Base-by-base conservation (phyloP, 2,329 filamentous ascomycete species). In the Coniochaeta pulveracea region DNA sequence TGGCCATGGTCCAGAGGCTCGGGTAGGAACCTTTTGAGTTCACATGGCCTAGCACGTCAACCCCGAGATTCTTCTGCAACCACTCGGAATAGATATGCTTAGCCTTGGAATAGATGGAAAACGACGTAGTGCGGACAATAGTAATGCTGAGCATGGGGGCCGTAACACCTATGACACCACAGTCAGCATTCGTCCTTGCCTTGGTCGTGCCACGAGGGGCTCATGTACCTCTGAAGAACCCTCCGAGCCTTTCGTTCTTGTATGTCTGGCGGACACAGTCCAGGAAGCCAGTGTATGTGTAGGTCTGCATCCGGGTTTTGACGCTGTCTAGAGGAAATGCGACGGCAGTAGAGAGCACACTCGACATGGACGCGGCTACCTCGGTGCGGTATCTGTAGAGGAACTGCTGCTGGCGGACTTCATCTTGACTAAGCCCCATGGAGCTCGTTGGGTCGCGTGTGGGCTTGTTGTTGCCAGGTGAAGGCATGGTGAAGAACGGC, bases 311-410 rank as follows among this genome's bases (percentile, higher is more conserved):
- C 49, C 85, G 81, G 36, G 82, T 88, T 65, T 93, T 93, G 53
- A 89, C 80, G 47, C 85, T 89, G 55, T 93, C 85, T 45, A 93
- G 72, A 15, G 85, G 85, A 51, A 89, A 93, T n/a, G 84, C 80
- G 43, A 72, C 67, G 50, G 85, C 69, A 26, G 84, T 91, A 23
- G 81, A 85, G 36, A 89, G 66, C 43, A 88, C 67, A 55, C 80
- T 88, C 51, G 80, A 82, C 24, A 76, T 66, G 56, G 78, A 82
- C 27, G 85, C 84, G 40, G 83, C 76, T 43, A 91, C 76, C 58
- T 89, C 81, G 31, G 80, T 88, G 43, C 82, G 73, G 57, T 91
- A 89, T 44, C 69, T 71, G 61, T 85, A 86, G 48, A 80, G 65
- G 63, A 79, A 80, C 46, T 56, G 56, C 40, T 49, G 46, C 19